Percentiles rank a stretch among this genome's conserved stretches.
These are phyloP conservation scores for Ogataea ramenticola DNA, from an alignment of 805 yeast genomes.

Conservation along the genomic window DNA sequence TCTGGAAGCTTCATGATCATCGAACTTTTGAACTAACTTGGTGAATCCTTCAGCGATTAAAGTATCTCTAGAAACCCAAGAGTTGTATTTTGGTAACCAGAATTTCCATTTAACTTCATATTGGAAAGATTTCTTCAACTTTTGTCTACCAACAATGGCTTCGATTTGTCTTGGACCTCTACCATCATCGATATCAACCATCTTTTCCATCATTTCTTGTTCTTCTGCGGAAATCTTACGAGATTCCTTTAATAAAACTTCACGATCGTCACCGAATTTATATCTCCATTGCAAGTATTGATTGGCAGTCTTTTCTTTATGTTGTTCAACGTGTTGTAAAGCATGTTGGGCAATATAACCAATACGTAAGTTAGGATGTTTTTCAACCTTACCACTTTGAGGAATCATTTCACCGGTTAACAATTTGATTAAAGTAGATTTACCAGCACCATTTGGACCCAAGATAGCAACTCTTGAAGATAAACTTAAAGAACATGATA, in stretches of 20 bases:
- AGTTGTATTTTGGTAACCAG: slow-evolving; percentile 88
- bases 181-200: slow-evolving; percentile 78
- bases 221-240: slow-evolving; percentile 70
- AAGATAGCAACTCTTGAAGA: slow-evolving; percentile 96
- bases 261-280: slow-evolving; percentile 96
- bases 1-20: slow-evolving; percentile 98
- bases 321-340: slow-evolving; percentile 92
- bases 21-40: slow-evolving; percentile 91
- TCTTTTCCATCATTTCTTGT: slow-evolving; percentile 65
- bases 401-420: slow-evolving; percentile 91
- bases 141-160: slow-evolving; percentile 96
- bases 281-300: slow-evolving; percentile 99
- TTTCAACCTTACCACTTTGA: slow-evolving; percentile 82
- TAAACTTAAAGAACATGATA: slow-evolving; percentile 84
- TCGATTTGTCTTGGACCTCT: slow-evolving; percentile 79
- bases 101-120: slow-evolving; percentile 92
- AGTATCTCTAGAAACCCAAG: slow-evolving; percentile 85
- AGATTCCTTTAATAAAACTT: slow-evolving; percentile 86
- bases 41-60: slow-evolving; percentile 79
- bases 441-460: slow-evolving; percentile 99
- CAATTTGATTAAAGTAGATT: slow-evolving; percentile 88
- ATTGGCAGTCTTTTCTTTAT: slow-evolving; percentile 95
- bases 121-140: slow-evolving; percentile 92
- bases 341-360: slow-evolving; percentile 99
- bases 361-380: slow-evolving; percentile 95